phyloP scores from a whole-genome alignment of 768 basidiomycete genomes.

The Termitomyces sp. region DNA sequence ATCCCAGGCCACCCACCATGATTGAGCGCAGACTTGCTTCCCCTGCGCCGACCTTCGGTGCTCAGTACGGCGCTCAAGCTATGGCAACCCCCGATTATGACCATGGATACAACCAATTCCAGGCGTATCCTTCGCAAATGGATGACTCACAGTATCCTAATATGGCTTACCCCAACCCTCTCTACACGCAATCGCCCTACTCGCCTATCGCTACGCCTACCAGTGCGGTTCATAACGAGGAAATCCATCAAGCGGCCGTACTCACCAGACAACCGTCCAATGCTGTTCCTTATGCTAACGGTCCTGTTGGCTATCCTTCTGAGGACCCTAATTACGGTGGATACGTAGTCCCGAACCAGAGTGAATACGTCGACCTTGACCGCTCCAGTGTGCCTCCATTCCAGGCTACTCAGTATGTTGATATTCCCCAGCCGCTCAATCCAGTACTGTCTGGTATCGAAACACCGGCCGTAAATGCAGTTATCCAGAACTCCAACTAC shows the following conservation, averaged over 20 bases:
- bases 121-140: conserved; percentile 35
- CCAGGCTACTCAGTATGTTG: conserved; percentile 73
- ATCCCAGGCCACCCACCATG: conserved; percentile 54
- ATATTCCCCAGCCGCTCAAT: conserved; percentile 59
- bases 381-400: conserved; percentile 71
- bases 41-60: conserved; percentile 29
- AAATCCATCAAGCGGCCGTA: conserved; percentile 14
- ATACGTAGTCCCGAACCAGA: conserved; percentile 23
- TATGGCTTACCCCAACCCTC: conserved; percentile 33
- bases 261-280: conserved; percentile 20
- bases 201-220: conserved; percentile 32
- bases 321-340: conserved; percentile 12
- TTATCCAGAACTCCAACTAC: conserved; percentile 3
- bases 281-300: conserved; percentile 6
- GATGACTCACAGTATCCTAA: conserved; percentile 12
- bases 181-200: conserved; percentile 32
- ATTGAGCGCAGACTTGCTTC: conserved; percentile 21
- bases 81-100: conserved; percentile 15
- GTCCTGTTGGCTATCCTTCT: conserved; percentile 7
- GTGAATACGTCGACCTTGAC: conserved; percentile 60
- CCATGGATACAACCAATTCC: conserved; percentile 21
- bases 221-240: conserved; percentile 16
- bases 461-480: conserved; percentile 26
- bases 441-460: conserved; percentile 32
- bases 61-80: conserved; percentile 25